Conservation (phyloP, 192 early-diverging fungal species). For the Obelidium mucronatum region DNA sequence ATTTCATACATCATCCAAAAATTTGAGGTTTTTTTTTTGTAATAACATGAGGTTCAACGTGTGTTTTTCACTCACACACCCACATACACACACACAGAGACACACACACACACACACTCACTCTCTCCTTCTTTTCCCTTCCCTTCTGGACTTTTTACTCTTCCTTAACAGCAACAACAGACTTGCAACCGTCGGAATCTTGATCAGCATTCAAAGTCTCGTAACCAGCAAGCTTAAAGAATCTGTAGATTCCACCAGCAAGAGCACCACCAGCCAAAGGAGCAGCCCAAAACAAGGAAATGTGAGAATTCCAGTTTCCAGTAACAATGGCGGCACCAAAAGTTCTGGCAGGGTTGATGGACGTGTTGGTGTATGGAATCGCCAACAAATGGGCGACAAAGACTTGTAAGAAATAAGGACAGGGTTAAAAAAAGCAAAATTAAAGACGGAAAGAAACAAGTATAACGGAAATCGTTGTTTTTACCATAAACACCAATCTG, state of each 20-base stretch:
- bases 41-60: too few species aligned
- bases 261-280: slow-evolving; percentile 57
- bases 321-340: slow-evolving; percentile 64
- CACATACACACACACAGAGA: too few species aligned
- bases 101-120: too few species aligned
- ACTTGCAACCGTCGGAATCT: slow-evolving; percentile 25
- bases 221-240: slow-evolving; percentile 35
- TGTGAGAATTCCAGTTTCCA: slow-evolving; percentile 49
- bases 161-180: too few species aligned
- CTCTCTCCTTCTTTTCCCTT: too few species aligned
- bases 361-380: slow-evolving; percentile 55
- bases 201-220: slow-evolving; percentile 42
- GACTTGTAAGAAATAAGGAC: slow-evolving; percentile 3
- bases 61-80: too few species aligned
- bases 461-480: not conserved
- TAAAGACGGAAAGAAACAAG: not conserved
- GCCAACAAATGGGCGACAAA: slow-evolving; percentile 49
- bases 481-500: slow-evolving; percentile 45
- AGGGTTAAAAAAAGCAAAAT: not conserved
- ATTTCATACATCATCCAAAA: too few species aligned
- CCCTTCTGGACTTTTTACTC: too few species aligned
- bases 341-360: slow-evolving; percentile 71
- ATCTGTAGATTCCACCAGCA: slow-evolving; percentile 42
- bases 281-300: slow-evolving; percentile 12
- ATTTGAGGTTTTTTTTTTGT: too few species aligned